phyloP scores from a whole-genome alignment of 441 rosid genomes.

The Pelargonium cotyledonis region DNA sequence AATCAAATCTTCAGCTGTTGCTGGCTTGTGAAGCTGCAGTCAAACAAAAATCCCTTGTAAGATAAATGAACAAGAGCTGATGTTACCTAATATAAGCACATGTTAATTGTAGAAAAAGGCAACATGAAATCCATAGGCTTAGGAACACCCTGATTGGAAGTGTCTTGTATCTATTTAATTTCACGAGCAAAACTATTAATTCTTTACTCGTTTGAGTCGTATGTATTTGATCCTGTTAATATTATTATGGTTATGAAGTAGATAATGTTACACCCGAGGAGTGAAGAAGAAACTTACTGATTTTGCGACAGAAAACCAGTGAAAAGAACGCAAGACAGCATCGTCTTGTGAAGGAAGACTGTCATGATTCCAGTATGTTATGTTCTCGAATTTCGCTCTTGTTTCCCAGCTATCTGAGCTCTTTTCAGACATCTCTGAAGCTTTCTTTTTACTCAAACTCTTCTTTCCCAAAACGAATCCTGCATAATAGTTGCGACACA shows the following conservation, averaged over 20 bases:
- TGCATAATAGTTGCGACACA: conserved; percentile 19
- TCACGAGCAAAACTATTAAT: not conserved
- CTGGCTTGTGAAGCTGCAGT: conserved; percentile 76
- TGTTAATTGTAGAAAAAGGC: not conserved
- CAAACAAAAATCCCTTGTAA: conserved; percentile 16
- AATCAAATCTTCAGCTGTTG: conserved; percentile 55
- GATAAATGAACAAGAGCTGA: not conserved
- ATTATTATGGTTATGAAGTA: not conserved
- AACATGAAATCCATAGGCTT: not conserved
- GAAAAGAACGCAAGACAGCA: conserved; percentile 56
- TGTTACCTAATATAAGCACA: not conserved
- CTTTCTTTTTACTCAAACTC: conserved; percentile 42
- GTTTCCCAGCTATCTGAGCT: conserved; percentile 73
- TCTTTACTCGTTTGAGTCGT: not conserved
- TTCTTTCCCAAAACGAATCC: conserved; percentile 69
- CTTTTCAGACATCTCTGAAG: conserved; percentile 32
- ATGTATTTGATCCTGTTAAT: not conserved
- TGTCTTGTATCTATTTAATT: not conserved
- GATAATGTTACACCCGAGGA: not conserved
- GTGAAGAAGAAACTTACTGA: conserved; percentile 44
- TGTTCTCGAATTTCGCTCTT: conserved; percentile 59
- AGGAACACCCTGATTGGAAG: not conserved
- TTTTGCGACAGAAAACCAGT: conserved; percentile 63
- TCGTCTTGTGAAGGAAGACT: conserved; percentile 67
- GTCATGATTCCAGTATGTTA: conserved; percentile 85